Percentiles rank a stretch among this genome's conserved stretches.
Evolutionary conservation across 1,139 yeast species (phyloP).

Genomic region (Zhuliangozyma parablackwelliae): DNA sequence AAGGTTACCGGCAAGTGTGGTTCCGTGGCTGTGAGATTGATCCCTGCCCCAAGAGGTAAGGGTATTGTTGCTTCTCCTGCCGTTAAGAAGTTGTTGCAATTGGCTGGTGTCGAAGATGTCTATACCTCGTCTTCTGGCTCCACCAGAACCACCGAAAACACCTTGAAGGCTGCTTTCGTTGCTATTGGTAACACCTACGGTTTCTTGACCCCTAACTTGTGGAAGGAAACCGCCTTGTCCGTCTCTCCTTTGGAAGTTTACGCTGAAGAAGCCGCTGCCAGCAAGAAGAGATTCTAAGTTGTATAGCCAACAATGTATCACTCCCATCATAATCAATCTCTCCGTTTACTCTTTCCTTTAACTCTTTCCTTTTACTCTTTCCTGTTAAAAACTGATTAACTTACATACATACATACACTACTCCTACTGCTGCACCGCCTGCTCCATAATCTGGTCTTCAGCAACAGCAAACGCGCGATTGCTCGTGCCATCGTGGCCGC

Average conservation of each 20-base stretch:
- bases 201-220: constrained; percentile 99
- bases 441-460: constrained; percentile 72
- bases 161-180: constrained; percentile 98
- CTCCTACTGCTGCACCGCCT: constrained; percentile 42
- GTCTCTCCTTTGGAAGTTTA: constrained; percentile 93
- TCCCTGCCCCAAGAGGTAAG: constrained; percentile 99
- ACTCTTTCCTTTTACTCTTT: not conserved
- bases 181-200: constrained; percentile 99
- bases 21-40: constrained; percentile 96
- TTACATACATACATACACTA: not conserved
- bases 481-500: constrained; percentile 10
- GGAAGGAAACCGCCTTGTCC: constrained; percentile 82
- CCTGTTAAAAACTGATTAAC: not conserved
- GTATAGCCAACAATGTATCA: not conserved
- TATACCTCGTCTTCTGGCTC: constrained; percentile 99
- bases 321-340: not conserved
- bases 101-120: constrained; percentile 99
- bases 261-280: constrained; percentile 76
- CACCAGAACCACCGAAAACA: constrained; percentile 99
- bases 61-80: constrained; percentile 99
- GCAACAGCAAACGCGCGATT: constrained; percentile 73
- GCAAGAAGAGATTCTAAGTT: constrained; percentile 68
- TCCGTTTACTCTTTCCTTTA: not conserved
- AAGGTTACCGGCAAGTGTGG: constrained; percentile 99
- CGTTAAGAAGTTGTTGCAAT: constrained; percentile 96